Evolutionary conservation across 2,329 filamentous ascomycete genomes (phyloP).

Genomic region (Talaromyces sp.): DNA sequence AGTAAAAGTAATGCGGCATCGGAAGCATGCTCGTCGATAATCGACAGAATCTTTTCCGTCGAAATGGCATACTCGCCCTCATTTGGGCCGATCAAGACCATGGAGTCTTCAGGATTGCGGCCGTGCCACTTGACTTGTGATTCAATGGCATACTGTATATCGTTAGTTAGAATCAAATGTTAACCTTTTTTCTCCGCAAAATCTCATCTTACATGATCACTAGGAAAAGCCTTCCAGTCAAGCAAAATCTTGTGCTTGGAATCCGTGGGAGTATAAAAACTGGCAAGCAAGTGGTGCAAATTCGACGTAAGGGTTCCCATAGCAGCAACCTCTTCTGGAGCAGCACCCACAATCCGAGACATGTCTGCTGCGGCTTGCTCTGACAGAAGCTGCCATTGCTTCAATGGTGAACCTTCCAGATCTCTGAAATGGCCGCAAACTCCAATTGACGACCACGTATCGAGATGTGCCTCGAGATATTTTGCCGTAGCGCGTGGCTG

Average conservation of each 20-base stretch:
- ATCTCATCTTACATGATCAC: slow-evolving; percentile 60
- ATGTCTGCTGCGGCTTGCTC: slow-evolving; percentile 68
- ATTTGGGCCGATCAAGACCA: slow-evolving; percentile 67
- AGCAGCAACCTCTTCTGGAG: slow-evolving; percentile 67
- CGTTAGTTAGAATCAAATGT: slow-evolving; percentile 11
- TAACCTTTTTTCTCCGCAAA: not conserved
- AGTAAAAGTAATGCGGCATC: slow-evolving; percentile 72
- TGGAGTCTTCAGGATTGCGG: slow-evolving; percentile 59
- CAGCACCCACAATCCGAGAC: slow-evolving; percentile 68
- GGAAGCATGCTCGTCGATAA: slow-evolving; percentile 68
- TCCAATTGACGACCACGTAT: slow-evolving; percentile 77
- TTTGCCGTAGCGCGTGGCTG: slow-evolving; percentile 66
- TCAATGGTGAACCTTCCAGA: slow-evolving; percentile 62
- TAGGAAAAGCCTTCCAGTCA: slow-evolving; percentile 84
- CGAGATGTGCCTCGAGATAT: slow-evolving; percentile 66
- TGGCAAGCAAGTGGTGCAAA: slow-evolving; percentile 73
- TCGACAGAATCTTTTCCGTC: slow-evolving; percentile 64
- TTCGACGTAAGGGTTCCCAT: slow-evolving; percentile 85
- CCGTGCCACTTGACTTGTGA: slow-evolving; percentile 72
- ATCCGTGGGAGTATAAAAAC: slow-evolving; percentile 69
- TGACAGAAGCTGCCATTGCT: slow-evolving; percentile 72
- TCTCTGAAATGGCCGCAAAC: slow-evolving; percentile 77
- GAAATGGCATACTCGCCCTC: slow-evolving; percentile 55
- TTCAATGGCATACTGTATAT: slow-evolving; percentile 69
- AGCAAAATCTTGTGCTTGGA: slow-evolving; percentile 70